Evolutionary conservation across 2,329 filamentous ascomycete genomes (phyloP), one percentile per base, ranked within the genome.

Genomic region (Calonectria pseudoreteaudii): DNA sequence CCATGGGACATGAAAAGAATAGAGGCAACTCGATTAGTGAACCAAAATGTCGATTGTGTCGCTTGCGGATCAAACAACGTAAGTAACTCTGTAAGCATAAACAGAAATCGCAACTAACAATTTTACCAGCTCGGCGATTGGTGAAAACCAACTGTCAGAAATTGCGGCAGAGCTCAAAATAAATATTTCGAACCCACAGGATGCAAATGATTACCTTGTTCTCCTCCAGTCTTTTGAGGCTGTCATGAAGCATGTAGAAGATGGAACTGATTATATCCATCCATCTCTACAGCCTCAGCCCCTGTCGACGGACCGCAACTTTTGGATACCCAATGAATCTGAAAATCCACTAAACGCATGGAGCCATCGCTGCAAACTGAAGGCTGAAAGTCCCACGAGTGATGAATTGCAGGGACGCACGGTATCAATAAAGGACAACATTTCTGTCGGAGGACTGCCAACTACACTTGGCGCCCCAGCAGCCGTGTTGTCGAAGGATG

Each of bases 261-360:
- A 74, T 7, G 68, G 76, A 6, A 75, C 79, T 2, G 82, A 83
- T 26, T 84, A 82, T 65, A 71, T 80, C 28, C 79, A 80, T 44
- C 75, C 78, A 5, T 60, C 70, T 0, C 76, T 83, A 18, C 52
- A 62, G 13, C 81, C 80, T 4, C 71, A 74, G 28, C 53, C 71
- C 1, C 36, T 66, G 9, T 49, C 66, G 0, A 50, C 66, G 0
- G 30, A 47, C 58, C 80, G 82, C 20, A 53, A 56, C 0, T 83
- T 77, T 68, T 76, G 72, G 69, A 78, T 72, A 16, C 80, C 80
- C 4, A 64, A 36, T 1, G 36, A 74, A 6, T 62, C 76, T 11
- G 78, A 81, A 14, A 84, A 84, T 64, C 81, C 80, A 0, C 62
- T 83, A 10, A 84, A 84, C 62, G 83, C 81, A 1, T 85, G 83